Evolutionary conservation across 495 filamentous ascomycete genomes (phyloP), one percentile per base, ranked within the genome.

Genomic region (Tuber microsphaerosporum): DNA sequence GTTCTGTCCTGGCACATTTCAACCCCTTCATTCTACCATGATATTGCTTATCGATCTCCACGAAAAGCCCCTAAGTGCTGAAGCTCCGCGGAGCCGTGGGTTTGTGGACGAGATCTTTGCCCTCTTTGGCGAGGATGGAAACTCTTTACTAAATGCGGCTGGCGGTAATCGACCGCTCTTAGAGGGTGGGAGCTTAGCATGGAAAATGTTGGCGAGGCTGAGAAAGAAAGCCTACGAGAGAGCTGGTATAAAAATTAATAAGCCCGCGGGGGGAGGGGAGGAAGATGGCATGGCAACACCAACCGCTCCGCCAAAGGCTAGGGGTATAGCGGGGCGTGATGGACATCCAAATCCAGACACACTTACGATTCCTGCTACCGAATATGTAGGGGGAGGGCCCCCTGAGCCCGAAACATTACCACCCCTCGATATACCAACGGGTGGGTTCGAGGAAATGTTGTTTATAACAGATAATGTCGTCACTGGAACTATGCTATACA

Each of bases 31-130:
- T 78, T 86, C 87, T 34, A 86, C 86, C 16, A 88, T 88, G 85
- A 87, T 89, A 71, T 87, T 89, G 82, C 86, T 88, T 37, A 86
- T 89, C 73, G 87, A 89, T 74, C 83, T 89, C 9, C 86, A 88
- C 76, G 86, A 88, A 72, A 84, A 86, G 37, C 87, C 87, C 0
- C 83, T 84, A 51, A 86, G 85, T 69, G 83, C 84, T 6, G 86
- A 88, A 74, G 87, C 87, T 14, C 81, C 85, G 0, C 85, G 79
- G 56, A 87, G 86, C 2, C 84, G 87, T 10, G 84, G 84, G 2
- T 88, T 87, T 69, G 86, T 88, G 65, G 87, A 88, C 73, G 83
- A 85, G 56, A 86, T 88, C 17, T 86, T 89, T 71, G 86, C 85
- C 16, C 82, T 89, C 2, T 87, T 86, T 37, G 86, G 86, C 12